Evolutionary conservation across 2,329 filamentous ascomycete genomes (phyloP).

Genomic region (Hirsutella rhossiliensis): DNA sequence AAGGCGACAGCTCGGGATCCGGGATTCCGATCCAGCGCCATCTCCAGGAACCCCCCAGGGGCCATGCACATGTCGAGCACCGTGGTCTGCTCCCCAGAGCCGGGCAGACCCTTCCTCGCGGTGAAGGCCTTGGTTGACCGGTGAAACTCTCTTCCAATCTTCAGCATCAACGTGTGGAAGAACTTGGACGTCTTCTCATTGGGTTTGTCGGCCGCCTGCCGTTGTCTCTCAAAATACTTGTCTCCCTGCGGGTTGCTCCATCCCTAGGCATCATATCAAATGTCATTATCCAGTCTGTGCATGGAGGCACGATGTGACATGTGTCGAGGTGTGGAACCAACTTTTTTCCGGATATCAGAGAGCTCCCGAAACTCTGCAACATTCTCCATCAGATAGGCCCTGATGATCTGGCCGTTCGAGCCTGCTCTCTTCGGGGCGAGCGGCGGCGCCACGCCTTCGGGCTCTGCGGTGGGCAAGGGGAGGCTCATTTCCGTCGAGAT

Average conservation of each 20-base stretch:
- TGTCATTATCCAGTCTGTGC: neutral
- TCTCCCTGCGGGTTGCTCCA: neutral
- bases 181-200: neutral
- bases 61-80: constrained; percentile 45
- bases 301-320: neutral
- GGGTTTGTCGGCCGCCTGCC: neutral
- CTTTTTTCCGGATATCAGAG: neutral
- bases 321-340: too few species aligned
- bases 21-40: constrained; percentile 23
- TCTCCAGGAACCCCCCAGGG: constrained; percentile 36
- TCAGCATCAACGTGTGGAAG: constrained; percentile 28
- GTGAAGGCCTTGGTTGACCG: constrained; percentile 17
- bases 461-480: too few species aligned
- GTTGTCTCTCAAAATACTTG: neutral
- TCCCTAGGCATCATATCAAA: neutral
- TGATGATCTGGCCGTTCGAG: neutral
- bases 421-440: neutral
- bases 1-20: constrained; percentile 20
- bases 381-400: neutral
- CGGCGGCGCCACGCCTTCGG: neutral
- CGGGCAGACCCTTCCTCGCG: constrained; percentile 3
- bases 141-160: constrained; percentile 30
- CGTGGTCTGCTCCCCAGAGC: neutral
- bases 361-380: neutral
- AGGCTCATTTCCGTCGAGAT: too few species aligned